Conservation (phyloP, 108 stramenopile genomes). For the Chaetoceros muelleri region DNA sequence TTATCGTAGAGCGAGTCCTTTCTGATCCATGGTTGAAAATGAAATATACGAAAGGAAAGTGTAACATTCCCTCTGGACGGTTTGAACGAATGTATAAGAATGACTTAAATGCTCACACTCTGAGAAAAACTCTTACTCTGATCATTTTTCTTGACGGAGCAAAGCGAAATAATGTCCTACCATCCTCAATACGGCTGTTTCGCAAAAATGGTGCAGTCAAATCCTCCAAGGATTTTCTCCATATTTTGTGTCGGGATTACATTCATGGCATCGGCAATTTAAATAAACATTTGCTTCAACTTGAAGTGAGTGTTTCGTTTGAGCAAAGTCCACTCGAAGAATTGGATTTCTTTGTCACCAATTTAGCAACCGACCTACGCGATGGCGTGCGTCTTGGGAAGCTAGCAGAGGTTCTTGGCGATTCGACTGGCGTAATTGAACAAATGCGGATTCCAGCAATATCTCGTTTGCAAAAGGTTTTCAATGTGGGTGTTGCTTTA, state of each 20-base stretch:
- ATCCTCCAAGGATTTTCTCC: slow-evolving; percentile 76
- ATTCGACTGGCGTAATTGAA: slow-evolving; percentile 25
- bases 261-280: slow-evolving; percentile 80
- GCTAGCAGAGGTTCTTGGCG: slow-evolving; percentile 59
- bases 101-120: slow-evolving; percentile 48
- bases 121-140: slow-evolving; percentile 56
- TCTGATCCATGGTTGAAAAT: slow-evolving; percentile 39
- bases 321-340: slow-evolving; percentile 84
- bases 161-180: slow-evolving; percentile 44
- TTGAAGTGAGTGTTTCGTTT: slow-evolving; percentile 71
- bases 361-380: slow-evolving; percentile 85
- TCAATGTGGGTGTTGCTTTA: slow-evolving; percentile 78
- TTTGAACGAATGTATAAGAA: slow-evolving; percentile 55
- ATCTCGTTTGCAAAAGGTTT: slow-evolving; percentile 84
- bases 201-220: slow-evolving; percentile 50
- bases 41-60: slow-evolving; percentile 64
- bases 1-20: slow-evolving; percentile 56
- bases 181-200: slow-evolving; percentile 59
- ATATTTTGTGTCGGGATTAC: slow-evolving; percentile 63
- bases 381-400: slow-evolving; percentile 87
- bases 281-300: slow-evolving; percentile 64
- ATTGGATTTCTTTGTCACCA: slow-evolving; percentile 65
- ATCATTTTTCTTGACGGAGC: slow-evolving; percentile 78
- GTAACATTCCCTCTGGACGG: slow-evolving; percentile 58
- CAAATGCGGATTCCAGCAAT: slow-evolving; percentile 78